Conservation (phyloP, 2,329 filamentous ascomycete genomes). For the Sporothrix pseudoabietina region DNA sequence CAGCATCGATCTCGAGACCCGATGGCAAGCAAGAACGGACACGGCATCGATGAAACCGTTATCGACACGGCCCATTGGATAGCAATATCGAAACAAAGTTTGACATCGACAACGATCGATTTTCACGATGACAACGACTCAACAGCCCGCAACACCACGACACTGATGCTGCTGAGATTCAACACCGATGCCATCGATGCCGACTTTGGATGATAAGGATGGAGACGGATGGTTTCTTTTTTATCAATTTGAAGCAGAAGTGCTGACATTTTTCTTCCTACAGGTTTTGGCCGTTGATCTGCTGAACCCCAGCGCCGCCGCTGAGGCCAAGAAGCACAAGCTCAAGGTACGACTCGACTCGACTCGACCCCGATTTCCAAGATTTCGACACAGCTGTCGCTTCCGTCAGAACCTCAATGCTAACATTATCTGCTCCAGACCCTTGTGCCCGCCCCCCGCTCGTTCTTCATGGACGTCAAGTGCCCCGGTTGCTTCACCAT, state of each 20-base stretch:
- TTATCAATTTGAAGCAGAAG: slow-evolving; percentile 31
- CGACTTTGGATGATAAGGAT: background rate
- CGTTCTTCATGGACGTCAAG: slow-evolving; percentile 99
- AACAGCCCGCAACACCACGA: background rate
- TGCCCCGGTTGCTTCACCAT: slow-evolving; percentile 99
- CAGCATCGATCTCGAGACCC: background rate
- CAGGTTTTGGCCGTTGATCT: slow-evolving; percentile 99
- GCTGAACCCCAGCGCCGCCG: slow-evolving; percentile 95
- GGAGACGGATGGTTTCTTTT: background rate
- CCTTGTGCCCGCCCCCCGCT: slow-evolving; percentile 93
- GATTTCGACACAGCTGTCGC: background rate
- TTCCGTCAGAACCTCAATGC: background rate
- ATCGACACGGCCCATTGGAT: background rate
- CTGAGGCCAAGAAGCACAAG: slow-evolving; percentile 99
- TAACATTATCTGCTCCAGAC: slow-evolving; percentile 55
- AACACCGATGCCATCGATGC: background rate
- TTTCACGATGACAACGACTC: background rate
- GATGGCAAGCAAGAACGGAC: background rate
- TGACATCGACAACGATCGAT: background rate
- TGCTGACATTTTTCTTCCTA: slow-evolving; percentile 56
- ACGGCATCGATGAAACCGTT: background rate
- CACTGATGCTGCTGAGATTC: slow-evolving; percentile 19
- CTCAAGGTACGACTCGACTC: slow-evolving; percentile 74
- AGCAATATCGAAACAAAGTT: background rate
- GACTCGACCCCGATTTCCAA: background rate